Base-by-base conservation (phyloP, 305 asterid species). In the Striga hermonthica region DNA sequence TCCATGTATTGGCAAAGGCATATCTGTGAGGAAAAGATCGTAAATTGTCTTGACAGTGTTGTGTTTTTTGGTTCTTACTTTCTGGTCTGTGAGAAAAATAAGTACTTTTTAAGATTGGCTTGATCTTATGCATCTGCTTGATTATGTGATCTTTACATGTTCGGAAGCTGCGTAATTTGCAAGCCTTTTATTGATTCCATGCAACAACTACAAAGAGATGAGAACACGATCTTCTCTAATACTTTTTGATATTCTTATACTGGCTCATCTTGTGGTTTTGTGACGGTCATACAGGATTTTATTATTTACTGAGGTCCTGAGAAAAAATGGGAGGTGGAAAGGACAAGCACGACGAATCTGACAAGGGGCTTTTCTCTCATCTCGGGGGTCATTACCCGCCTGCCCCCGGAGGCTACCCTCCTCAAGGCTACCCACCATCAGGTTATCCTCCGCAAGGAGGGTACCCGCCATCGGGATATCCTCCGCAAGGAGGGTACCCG, bases 261-360 rank as follows among this genome's bases (percentile, higher is more conserved):
- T n/a, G 60, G 6, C 9, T 1, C 16, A 28, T 34, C 31, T 34
- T n/a, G 14, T 6, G 7, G 61, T 28, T 10, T 9, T 9, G 11
- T 50, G 14, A 55, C 55, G 55, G 5, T 54, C 12, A 59, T 65
- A 22, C 73, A 76, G 77, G 76, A 16, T 9, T 9, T 65, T 55
- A 50, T 57, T 22, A 52, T 61, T 11, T 5, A 14, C 50, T 65
- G 38, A 70, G 66, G 64, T 68, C 43, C 74, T 48, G 16, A 47
- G 16, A 47, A 79, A 79, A 62, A 34, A 89, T 86, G 92, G 96
- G 90, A 82, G 96, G 96, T 62, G 96, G 91, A 48, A 78, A 84
- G 70, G 60, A 55, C 60, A 35, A 35, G 3, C 60, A 79, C 43
- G 85, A 83, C 44, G 83, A 76, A 74, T 34, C 79, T 7, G 84